phyloP scores from a whole-genome alignment of 1,284 basidiomycete genomes.

The Moniliophthora roreri region DNA sequence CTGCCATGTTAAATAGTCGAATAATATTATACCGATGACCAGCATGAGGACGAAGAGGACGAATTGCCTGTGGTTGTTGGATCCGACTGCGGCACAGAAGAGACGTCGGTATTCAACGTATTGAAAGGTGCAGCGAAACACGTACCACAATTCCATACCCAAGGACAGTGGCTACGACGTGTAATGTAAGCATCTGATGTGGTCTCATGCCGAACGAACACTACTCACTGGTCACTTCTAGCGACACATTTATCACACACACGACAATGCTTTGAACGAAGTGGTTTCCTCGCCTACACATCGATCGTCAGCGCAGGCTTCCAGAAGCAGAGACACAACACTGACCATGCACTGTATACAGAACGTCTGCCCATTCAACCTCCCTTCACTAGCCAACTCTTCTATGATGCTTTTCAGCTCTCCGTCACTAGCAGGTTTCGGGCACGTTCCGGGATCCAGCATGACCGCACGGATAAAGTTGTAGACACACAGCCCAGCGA shows the following conservation, averaged over 20 bases:
- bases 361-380: conserved; percentile 93
- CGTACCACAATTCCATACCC: conserved; percentile 98
- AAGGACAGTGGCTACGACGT: conserved; percentile 84
- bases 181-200: too few relatives aligned
- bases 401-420: conserved; percentile 88
- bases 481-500: conserved; percentile 74
- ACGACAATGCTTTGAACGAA: conserved; percentile 95
- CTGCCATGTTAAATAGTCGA: conserved; percentile 80
- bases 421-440: conserved; percentile 73
- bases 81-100: conserved; percentile 73
- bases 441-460: conserved; percentile 89
- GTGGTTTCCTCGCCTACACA: conserved; percentile 77
- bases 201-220: too few relatives aligned
- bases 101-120: conserved; percentile 1
- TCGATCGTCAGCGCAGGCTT: conserved; percentile 2
- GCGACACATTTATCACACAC: conserved; percentile 90
- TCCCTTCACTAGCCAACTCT: conserved; percentile 83
- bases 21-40: conserved; percentile 77
- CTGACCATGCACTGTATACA: conserved; percentile 91
- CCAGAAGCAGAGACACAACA: conserved; percentile 3
- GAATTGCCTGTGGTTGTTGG: conserved; percentile 94
- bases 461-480: conserved; percentile 90
- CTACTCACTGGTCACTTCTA: conserved; percentile 88
- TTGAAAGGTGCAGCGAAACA: conserved; percentile 14
- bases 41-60: conserved; percentile 86